Conservation (phyloP, 768 basidiomycete species). For the Baorangia bicolor region DNA sequence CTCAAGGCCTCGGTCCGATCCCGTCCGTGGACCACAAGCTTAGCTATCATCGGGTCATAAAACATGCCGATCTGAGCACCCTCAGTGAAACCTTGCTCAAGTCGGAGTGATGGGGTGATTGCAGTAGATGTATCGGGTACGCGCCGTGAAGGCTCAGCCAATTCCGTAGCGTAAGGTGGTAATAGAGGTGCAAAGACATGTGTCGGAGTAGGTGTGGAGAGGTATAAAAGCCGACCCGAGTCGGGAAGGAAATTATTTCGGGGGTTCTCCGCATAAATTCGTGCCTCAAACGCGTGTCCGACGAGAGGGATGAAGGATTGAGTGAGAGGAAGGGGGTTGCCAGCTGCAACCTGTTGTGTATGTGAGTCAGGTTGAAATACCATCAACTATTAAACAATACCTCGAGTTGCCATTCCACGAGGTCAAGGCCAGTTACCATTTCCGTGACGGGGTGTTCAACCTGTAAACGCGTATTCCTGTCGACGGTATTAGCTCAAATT, state of each 20-base stretch:
- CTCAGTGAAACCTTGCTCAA: slow-evolving; percentile 86
- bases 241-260: slow-evolving; percentile 92
- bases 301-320: slow-evolving; percentile 82
- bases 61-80: slow-evolving; percentile 83
- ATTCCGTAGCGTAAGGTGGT: slow-evolving; percentile 30
- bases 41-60: slow-evolving; percentile 92
- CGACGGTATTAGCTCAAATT: background rate
- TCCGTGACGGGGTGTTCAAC: slow-evolving; percentile 94
- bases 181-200: slow-evolving; percentile 59
- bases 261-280: slow-evolving; percentile 95
- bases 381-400: slow-evolving; percentile 33
- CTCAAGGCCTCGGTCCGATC: slow-evolving; percentile 84
- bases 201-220: slow-evolving; percentile 77
- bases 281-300: slow-evolving; percentile 92
- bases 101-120: slow-evolving; percentile 65
- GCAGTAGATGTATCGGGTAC: slow-evolving; percentile 15
- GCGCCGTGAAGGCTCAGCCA: slow-evolving; percentile 22
- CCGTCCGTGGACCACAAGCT: slow-evolving; percentile 84
- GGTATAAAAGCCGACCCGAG: slow-evolving; percentile 77
- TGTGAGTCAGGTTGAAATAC: background rate
- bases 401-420: slow-evolving; percentile 95
- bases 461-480: slow-evolving; percentile 81
- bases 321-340: slow-evolving; percentile 76
- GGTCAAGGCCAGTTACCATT: slow-evolving; percentile 91
- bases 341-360: slow-evolving; percentile 68